Evolutionary conservation across 1,139 yeast genomes (phyloP).

Genomic region (Dujonia santamariae): DNA sequence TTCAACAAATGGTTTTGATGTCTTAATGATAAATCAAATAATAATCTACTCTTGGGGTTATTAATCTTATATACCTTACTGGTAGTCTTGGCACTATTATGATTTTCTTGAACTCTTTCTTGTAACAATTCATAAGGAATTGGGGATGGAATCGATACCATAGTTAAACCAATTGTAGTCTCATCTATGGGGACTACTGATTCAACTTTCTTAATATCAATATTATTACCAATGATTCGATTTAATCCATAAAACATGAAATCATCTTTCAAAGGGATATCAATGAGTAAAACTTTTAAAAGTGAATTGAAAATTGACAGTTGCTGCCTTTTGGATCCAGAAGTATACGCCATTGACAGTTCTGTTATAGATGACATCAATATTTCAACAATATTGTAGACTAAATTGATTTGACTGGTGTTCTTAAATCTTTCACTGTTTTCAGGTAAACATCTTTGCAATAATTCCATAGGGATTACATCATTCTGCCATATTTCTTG

Average conservation of each 20-base stretch:
- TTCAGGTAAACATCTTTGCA: constrained; percentile 32
- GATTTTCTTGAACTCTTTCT: constrained; percentile 4
- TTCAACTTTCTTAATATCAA: constrained; percentile 32
- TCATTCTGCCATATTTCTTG: constrained; percentile 23
- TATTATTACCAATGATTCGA: constrained; percentile 50
- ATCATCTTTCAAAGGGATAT: constrained; percentile 37
- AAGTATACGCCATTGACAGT: constrained; percentile 17
- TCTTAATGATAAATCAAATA: constrained; percentile 20
- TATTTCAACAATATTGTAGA: constrained; percentile 39
- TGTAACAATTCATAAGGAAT: constrained; percentile 16
- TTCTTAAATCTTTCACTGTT: constrained; percentile 38
- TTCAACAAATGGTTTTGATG: constrained; percentile 45
- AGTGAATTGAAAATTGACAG: constrained; percentile 32
- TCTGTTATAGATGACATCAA: constrained; percentile 37
- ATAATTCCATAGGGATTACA: constrained; percentile 17
- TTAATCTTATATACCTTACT: too few relatives aligned
- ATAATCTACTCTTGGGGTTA: too few relatives aligned
- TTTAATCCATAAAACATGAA: constrained; percentile 52
- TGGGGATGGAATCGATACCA: constrained; percentile 33
- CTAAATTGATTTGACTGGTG: constrained; percentile 37
- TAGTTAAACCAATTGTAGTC: constrained; percentile 22
- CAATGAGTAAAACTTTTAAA: constrained; percentile 37
- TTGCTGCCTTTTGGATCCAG: constrained; percentile 15
- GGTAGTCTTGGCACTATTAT: neutral
- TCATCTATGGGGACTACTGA: constrained; percentile 27